A percentile compares a stretch with the other conserved stretches of the same genome.
Evolutionary conservation across 768 basidiomycete species (phyloP).

Genomic region (Cystoderma amianthinum): DNA sequence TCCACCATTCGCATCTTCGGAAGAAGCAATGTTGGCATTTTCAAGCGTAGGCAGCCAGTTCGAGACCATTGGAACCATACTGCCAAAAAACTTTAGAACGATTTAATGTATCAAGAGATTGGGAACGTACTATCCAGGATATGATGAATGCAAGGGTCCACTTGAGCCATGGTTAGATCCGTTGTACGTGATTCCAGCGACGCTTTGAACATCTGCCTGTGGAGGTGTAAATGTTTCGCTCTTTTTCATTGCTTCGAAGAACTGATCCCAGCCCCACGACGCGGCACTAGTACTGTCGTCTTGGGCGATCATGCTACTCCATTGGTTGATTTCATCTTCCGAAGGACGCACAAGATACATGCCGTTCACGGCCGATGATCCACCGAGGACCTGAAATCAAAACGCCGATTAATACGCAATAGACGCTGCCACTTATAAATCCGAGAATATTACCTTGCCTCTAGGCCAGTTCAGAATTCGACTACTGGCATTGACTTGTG

Average conservation of each 20-base stretch:
- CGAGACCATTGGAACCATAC: constrained; percentile 43
- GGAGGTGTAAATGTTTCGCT: constrained; percentile 55
- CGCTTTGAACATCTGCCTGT: constrained; percentile 21
- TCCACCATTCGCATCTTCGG: constrained; percentile 38
- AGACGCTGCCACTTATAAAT: too few relatives aligned
- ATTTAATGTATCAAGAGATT: constrained; percentile 24
- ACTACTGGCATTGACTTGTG: constrained; percentile 33
- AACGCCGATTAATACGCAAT: background rate
- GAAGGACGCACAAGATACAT: constrained; percentile 51
- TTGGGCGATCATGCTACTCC: constrained; percentile 25
- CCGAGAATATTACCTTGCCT: constrained; percentile 33
- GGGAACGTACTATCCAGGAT: constrained; percentile 51
- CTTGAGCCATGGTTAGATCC: constrained; percentile 38
- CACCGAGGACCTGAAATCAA: constrained; percentile 37
- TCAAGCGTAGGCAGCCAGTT: constrained; percentile 50
- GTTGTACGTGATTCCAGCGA: constrained; percentile 38
- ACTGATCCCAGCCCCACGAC: constrained; percentile 38
- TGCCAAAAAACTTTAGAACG: constrained; percentile 20
- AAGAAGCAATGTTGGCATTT: constrained; percentile 32
- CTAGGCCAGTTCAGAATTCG: constrained; percentile 43
- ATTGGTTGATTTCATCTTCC: constrained; percentile 34
- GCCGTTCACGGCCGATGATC: constrained; percentile 57
- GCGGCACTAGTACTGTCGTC: constrained; percentile 25
- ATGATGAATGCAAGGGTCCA: constrained; percentile 36
- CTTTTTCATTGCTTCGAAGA: constrained; percentile 39